phyloP scores from a whole-genome alignment of 2,329 filamentous ascomycete genomes.

The Claviceps citrina region DNA sequence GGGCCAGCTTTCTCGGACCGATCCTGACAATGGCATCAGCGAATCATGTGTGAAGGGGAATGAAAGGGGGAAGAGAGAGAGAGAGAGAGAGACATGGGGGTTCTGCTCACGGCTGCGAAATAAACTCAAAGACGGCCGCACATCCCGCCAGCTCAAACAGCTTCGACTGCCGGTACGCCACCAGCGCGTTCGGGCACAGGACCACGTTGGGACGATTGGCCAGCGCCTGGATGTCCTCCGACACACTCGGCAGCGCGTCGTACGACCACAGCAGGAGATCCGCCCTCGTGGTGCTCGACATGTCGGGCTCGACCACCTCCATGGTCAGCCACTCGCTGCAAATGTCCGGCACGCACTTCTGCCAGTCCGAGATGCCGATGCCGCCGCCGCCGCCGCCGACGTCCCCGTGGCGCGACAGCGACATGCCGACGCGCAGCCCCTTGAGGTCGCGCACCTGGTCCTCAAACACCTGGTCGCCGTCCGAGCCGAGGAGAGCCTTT shows the following conservation, averaged over 20 bases:
- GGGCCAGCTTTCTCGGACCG: neutral
- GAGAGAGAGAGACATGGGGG: neutral
- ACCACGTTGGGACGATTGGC: constrained; percentile 1
- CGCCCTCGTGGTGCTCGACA: constrained; percentile 7
- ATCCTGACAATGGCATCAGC: neutral
- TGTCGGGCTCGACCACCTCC: constrained; percentile 13
- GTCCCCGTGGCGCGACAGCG: neutral
- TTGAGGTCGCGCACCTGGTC: constrained; percentile 15
- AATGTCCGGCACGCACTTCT: constrained; percentile 8
- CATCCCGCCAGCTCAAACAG: neutral
- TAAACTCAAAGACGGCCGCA: constrained; percentile 1
- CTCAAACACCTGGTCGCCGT: constrained; percentile 41
- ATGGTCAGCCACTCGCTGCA: constrained; percentile 20
- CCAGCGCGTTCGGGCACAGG: neutral
- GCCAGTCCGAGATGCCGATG: constrained; percentile 4
- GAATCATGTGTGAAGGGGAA: neutral
- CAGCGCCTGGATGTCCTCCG: neutral
- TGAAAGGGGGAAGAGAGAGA: neutral
- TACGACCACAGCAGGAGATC: constrained; percentile 14
- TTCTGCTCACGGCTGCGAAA: constrained; percentile 1
- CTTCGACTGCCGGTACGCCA: constrained; percentile 1
- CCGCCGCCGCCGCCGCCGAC: neutral
- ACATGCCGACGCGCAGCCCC: constrained; percentile 10
- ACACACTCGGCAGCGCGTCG: neutral
- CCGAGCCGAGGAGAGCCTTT: constrained; percentile 13